Conservation (phyloP, 495 filamentous ascomycete genomes). For the Lophiotrema nucula region DNA sequence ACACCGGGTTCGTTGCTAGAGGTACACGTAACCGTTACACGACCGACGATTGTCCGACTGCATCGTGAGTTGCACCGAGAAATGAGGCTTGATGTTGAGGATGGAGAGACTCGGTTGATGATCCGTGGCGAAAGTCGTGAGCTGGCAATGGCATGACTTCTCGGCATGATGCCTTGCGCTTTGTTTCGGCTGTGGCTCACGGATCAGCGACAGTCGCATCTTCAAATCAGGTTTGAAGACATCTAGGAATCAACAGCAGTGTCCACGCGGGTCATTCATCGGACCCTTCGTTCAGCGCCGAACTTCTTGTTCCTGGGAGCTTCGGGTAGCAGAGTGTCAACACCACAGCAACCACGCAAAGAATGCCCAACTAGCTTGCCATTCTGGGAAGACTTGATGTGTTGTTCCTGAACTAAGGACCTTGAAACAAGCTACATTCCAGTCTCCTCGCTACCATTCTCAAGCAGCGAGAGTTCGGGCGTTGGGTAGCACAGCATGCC, state of each 20-base stretch:
- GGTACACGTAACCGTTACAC: neutral
- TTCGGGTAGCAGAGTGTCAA: neutral
- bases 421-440: neutral
- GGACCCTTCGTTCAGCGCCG: too few relatives aligned
- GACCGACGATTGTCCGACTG: neutral
- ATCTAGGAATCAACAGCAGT: neutral
- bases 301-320: too few relatives aligned
- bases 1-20: neutral
- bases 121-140: slow-evolving; percentile 27
- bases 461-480: neutral
- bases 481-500: neutral
- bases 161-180: neutral
- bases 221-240: neutral
- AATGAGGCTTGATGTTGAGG: slow-evolving; percentile 28
- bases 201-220: neutral
- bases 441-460: neutral
- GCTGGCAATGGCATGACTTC: slow-evolving; percentile 3
- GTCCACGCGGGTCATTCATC: neutral
- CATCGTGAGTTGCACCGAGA: neutral
- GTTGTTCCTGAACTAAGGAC: neutral
- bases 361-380: too few relatives aligned
- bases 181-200: neutral
- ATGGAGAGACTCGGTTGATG: neutral
- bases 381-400: neutral
- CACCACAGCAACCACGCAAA: neutral